Base-by-base conservation (phyloP, 2,329 filamentous ascomycete genomes). In the Parastagonospora avenae region DNA sequence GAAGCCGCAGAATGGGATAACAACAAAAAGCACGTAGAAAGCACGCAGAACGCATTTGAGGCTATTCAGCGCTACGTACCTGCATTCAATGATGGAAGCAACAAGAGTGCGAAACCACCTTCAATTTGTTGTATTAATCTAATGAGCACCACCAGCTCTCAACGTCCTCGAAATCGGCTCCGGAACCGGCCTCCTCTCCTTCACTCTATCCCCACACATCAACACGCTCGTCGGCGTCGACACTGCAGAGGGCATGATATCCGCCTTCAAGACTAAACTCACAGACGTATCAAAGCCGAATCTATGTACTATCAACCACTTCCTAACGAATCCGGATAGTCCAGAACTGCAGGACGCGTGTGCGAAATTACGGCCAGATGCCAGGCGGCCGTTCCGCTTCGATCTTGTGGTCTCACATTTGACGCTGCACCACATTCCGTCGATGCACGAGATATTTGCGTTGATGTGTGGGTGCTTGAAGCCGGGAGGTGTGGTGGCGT, bases 111-210 rank as follows among this genome's bases (percentile, higher is more conserved):
- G 42, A 16, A 7, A 8, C 29, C 8, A 8, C 10, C 12, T 29
- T 27, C 14, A 11, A 12, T 29, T 14, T 7, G 4, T 8, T 29
- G 14, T 4, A 37, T n/a, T 28, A 11, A 2, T 15, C 15, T 6
- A 16, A n/a, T 33, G 19, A 14, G 15, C 12, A 46, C 11, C 15
- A 4, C 14, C 50, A 60, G 69, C 64, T 11, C 63, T 79, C 27
- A 74, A 81, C 49, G 75, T 84, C 7, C 78, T 85, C 2, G 82
- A 85, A 66, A 77, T 85, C 14, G 82, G 82, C 45, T 83, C 80
- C 56, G 82, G 82, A 42, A 85, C 82, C 4, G 82, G 82, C 8
- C 75, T 84, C 0, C 75, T 85, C 19, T 80, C 79, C 8, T 73
- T 82, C 40, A 72, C 69, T 8, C 69, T 83, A 2, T 77, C 81